Base-by-base conservation (phyloP, 805 yeast species). In the Wickerhamiella allomyrinae region DNA sequence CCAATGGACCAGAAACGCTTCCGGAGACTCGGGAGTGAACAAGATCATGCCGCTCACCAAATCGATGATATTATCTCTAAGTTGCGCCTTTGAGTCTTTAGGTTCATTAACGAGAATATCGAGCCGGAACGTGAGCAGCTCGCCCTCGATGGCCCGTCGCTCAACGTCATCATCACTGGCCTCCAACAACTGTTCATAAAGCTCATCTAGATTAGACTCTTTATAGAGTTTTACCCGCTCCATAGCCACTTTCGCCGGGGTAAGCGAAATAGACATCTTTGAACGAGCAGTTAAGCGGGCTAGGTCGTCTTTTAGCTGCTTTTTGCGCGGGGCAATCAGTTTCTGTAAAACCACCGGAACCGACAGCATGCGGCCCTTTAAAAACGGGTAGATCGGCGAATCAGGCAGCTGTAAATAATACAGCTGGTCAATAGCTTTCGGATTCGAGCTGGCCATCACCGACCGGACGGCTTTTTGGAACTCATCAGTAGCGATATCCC, bases 31-130 rank as follows among this genome's bases (percentile, higher is more conserved):
- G 19, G 78, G 73, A 31, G 74, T 70, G 13, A 89, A 73, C 13
- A 79, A 61, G 3, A 86, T 74, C 77, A 87, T 73, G 27, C 80
- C 93, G 11, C 74, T 77, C 0, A 75, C 73, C 69, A 75, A 67
- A 8, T 71, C 74, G 35, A 63, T 62, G 3, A 86, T 60, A 21
- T 71, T 68, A 1, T 52, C 50, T 8, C 63, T 62, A 21, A 70
- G 51, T 2, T 43, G 45, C 13, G 57, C 55, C 42, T 77, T 76
- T 2, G 51, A 47, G 0, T 57, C 57, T 0, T 44, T 41, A 0
- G 91, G 84, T 27, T 74, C 64, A 2, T 70, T 65, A 43, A 62
- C 65, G 40, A 86, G 59, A 34, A 74, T 59, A 15, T 70, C 69
- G 45, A 74, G 70, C 45, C 73, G 69, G 54, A 76, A 75, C 42